These are phyloP conservation scores for Penicillium hesseltinei DNA, from an alignment of 2,329 filamentous ascomycete genomes.

Conservation along the genomic window DNA sequence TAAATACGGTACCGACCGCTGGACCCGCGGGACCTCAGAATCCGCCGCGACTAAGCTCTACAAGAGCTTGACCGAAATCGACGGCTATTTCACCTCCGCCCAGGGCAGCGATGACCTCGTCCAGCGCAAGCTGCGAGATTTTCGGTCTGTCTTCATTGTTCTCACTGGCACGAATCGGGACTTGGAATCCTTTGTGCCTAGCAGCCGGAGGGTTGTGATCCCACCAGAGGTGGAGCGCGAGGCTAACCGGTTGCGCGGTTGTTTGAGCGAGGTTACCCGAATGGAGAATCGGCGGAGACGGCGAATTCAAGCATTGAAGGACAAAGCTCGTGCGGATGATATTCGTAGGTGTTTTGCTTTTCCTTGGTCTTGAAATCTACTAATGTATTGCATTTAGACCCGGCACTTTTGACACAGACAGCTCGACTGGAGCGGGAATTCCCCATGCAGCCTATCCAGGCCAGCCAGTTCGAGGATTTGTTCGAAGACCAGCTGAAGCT, in stretches of 20 bases:
- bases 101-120: slow-evolving; percentile 67
- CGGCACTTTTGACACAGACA: slow-evolving; percentile 77
- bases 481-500: slow-evolving; percentile 78
- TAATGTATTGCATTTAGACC: slow-evolving; percentile 46
- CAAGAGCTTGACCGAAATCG: slow-evolving; percentile 72
- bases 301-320: slow-evolving; percentile 73
- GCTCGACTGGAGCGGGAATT: slow-evolving; percentile 81
- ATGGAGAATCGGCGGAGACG: slow-evolving; percentile 77
- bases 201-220: slow-evolving; percentile 73
- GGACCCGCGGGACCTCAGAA: slow-evolving; percentile 69
- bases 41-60: slow-evolving; percentile 71
- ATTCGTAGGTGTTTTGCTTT: slow-evolving; percentile 58
- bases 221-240: slow-evolving; percentile 78
- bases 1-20: slow-evolving; percentile 84
- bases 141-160: slow-evolving; percentile 71
- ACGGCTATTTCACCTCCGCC: slow-evolving; percentile 77
- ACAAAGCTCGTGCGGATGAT: slow-evolving; percentile 82
- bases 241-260: slow-evolving; percentile 71
- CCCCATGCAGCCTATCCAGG: slow-evolving; percentile 77
- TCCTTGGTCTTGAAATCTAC: neutral
- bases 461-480: slow-evolving; percentile 87
- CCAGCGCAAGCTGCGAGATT: slow-evolving; percentile 72
- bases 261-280: slow-evolving; percentile 79
- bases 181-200: slow-evolving; percentile 85
- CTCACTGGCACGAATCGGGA: slow-evolving; percentile 76